Evolutionary conservation across 306 rosid genomes (phyloP).

Genomic region (Lotus japonicus): DNA sequence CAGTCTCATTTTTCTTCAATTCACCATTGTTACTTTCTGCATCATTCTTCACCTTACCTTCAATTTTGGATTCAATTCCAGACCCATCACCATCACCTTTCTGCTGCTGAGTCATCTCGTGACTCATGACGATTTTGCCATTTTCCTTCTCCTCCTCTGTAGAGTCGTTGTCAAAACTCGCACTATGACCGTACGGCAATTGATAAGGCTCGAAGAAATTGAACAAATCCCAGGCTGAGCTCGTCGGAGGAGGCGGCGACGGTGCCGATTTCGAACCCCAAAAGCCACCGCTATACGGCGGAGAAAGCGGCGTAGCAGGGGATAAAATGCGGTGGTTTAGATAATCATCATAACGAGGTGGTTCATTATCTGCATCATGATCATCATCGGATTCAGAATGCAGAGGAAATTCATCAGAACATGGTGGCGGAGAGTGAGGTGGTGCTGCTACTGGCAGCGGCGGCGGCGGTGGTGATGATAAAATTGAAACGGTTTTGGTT

Average conservation of each 20-base stretch:
- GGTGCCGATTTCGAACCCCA: conserved; percentile 18
- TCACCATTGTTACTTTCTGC: background rate
- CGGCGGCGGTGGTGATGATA: background rate
- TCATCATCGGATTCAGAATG: conserved; percentile 35
- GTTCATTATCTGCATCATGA: background rate
- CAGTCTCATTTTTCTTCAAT: background rate
- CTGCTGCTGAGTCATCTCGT: background rate
- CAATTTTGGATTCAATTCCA: background rate
- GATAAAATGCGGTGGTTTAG: conserved; percentile 11
- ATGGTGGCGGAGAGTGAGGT: conserved; percentile 23
- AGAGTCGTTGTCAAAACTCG: background rate
- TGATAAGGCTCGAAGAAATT: conserved; percentile 74
- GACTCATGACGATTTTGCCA: background rate
- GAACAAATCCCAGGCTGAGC: conserved; percentile 75
- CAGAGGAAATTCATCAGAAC: conserved; percentile 24
- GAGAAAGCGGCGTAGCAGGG: conserved; percentile 17
- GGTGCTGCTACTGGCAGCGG: background rate
- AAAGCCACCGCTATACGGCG: background rate
- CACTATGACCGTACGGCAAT: conserved; percentile 16
- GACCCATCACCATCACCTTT: background rate
- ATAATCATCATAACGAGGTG: conserved; percentile 8
- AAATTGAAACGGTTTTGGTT: background rate
- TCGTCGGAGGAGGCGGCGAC: conserved; percentile 50
- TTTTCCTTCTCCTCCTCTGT: conserved; percentile 19
- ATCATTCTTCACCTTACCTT: background rate